Base-by-base conservation (phyloP, 768 basidiomycete genomes). In the Lentinula sp. region DNA sequence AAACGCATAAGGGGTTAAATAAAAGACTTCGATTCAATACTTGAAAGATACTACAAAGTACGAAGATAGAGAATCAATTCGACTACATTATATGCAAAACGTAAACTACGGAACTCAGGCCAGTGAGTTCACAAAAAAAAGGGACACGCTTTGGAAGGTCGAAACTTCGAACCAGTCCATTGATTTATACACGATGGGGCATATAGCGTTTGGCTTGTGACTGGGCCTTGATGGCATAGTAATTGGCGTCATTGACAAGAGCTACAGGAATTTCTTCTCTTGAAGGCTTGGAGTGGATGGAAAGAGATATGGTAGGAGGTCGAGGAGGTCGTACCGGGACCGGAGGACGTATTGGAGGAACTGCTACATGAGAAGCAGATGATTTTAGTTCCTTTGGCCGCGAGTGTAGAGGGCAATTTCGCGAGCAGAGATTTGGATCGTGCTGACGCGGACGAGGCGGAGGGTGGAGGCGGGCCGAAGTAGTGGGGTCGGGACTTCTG, bases 361-460 rank as follows among this genome's bases (percentile, higher is more conserved):
- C 41, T 7, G 55, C 23, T 0, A 13, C 39, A 13, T 13, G 8
- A 43, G 55, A 41, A 16, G 33, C 10, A 41, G 53, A 4, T 16
- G 16, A 10, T 18, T 16, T 36, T 7, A 15, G 13, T n/a, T 16
- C 35, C 39, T 55, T 55, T 20, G 55, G 55, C 15, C 28, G 43
- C n/a, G 55, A 56, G 12, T 56, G 55, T 37, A 56, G 45, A 32
- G 55, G 55, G 36, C 55, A 56, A 39, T 43, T 45, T 4, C 55
- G 55, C 10, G 39, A 20, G 13, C 55, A 56, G 37, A 56, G 37
- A 36, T 15, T 23, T 6, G 53, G 53, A 41, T 41, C 35, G 36
- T 36, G 53, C 12, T 20, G 53, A 41, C 16, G 35, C 2, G 53
- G 53, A 41, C 35, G 35, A 8, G n/a, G 53, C 5, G 28, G 8